Evolutionary conservation across 495 filamentous ascomycete species (phyloP), one percentile per base, ranked within the genome.

Genomic region (Astrothelium macrocarpum): DNA sequence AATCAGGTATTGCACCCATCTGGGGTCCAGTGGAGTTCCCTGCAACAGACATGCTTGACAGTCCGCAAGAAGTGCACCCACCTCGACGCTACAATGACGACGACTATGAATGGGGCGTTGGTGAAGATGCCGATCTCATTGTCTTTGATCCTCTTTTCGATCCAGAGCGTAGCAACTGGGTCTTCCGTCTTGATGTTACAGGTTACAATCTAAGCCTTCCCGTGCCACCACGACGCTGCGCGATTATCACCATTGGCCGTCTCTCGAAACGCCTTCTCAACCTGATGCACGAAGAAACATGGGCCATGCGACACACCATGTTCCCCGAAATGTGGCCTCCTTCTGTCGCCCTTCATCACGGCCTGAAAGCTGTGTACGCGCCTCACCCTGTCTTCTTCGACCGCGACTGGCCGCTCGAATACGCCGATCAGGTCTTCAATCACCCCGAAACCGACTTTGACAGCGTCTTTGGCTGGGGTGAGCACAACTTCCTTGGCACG

Each of bases 121-220:
- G 81, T 64, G 81, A 84, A 66, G 78, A 82, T 20, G 82, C 82
- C 18, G 82, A 84, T 64, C 71, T 81, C 49, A 79, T 85, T 66
- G 72, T 75, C 32, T 80, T 80, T 68, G 75, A 79, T 66, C 83
- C 81, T 25, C 66, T 78, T 63, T 78, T 78, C 72, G 76, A 78
- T 68, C 72, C 75, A 0, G 60, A 64, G 56, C 63, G 67, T 16
- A 76, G 74, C 28, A 76, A 73, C 61, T 78, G 76, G 76, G 72
- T 76, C 34, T 76, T 78, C 73, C 71, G 74, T 61, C 67, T 71
- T 62, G 76, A 78, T 63, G 67, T 78, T 29, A 71, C 68, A n/a
- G 75, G 75, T 36, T 78, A 77, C 66, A 68, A 75, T 56, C 67
- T 66, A 43, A 62, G 70, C 7, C 64, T 74, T 10, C 74, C 76